Base-by-base conservation (phyloP, 2,329 filamentous ascomycete genomes). In the Phaeosphaeria sp. region DNA sequence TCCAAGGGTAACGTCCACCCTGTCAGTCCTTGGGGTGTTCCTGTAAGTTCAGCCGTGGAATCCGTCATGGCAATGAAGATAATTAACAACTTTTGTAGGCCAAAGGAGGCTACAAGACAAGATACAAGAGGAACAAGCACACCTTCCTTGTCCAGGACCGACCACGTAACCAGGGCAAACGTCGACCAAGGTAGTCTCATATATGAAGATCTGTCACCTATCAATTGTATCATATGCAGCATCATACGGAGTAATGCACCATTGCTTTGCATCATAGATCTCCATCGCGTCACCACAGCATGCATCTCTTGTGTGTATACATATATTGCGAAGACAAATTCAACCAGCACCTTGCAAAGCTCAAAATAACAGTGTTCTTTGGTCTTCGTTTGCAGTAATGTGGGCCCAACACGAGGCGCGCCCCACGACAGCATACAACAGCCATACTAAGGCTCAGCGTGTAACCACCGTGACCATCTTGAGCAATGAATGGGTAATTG, bases 1-100 rank as follows among this genome's bases (percentile, higher is more conserved):
- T 97, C 93, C 56, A 99, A 99, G 91, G 93, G 95, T 87, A 97
- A 97, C 76, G 88, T 93, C 60, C 85, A 96, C 75, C 95, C 96
- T 33, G 92, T 95, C 70, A 97, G 92, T 81, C 95, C 95, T 58
- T 99, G 96, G 95, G 95, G 96, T 77, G 90, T 88, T 75, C 94
- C 92, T 74, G 93, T 96, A 90, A 82, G 92, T 87, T 54, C 65
- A 50, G 13, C 42, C 36, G 36, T 20, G 46, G 36, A 21, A 13
- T 6, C 11, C 9, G 36, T 11, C 27, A 36, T 36, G 10, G 17
- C 20, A 9, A 9, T 36, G n/a, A 50, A n/a, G 7, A 3, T 36
- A 25, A 21, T 33, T 54, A 42, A 54, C 30, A 6, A 10, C 23
- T 15, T 7, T 11, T 13, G n/a, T 48, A 81, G 77, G 86, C 91